Conservation (phyloP, 2,329 filamentous ascomycete genomes). For the Fusarium chuoi region DNA sequence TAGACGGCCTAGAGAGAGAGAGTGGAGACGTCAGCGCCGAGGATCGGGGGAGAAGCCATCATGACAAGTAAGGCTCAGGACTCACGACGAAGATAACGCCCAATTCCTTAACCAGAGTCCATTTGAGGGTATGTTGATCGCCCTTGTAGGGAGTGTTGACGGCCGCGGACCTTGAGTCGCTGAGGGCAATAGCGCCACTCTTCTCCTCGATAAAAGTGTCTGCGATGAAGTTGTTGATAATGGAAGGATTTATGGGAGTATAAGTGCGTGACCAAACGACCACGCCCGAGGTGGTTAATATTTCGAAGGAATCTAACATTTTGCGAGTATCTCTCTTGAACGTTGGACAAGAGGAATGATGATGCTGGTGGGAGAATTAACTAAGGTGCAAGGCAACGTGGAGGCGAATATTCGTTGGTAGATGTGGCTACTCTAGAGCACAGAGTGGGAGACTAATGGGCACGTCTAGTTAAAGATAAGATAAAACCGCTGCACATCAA, state of each 20-base stretch:
- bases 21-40: constrained; percentile 40
- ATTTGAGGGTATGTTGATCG: constrained; percentile 95
- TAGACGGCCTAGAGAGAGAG: constrained; percentile 85
- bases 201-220: constrained; percentile 99
- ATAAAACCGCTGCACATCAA: constrained; percentile 27
- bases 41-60: constrained; percentile 31
- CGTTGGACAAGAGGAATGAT: constrained; percentile 5
- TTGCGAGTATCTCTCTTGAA: constrained; percentile 31
- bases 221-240: constrained; percentile 94
- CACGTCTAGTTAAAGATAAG: constrained; percentile 11
- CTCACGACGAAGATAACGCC: constrained; percentile 92
- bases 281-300: constrained; percentile 93
- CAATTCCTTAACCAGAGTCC: constrained; percentile 91
- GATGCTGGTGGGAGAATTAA: constrained; percentile 24
- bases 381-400: constrained; percentile 8
- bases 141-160: constrained; percentile 82
- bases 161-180: constrained; percentile 67
- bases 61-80: constrained; percentile 25
- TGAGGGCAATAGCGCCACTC: constrained; percentile 68
- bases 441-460: not conserved
- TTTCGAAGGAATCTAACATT: constrained; percentile 98
- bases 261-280: constrained; percentile 96
- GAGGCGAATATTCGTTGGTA: constrained; percentile 29
- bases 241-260: constrained; percentile 78
- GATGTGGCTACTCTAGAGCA: constrained; percentile 41